phyloP scores from a whole-genome alignment of 345 rosid genomes.

The Sapria himalayana region DNA sequence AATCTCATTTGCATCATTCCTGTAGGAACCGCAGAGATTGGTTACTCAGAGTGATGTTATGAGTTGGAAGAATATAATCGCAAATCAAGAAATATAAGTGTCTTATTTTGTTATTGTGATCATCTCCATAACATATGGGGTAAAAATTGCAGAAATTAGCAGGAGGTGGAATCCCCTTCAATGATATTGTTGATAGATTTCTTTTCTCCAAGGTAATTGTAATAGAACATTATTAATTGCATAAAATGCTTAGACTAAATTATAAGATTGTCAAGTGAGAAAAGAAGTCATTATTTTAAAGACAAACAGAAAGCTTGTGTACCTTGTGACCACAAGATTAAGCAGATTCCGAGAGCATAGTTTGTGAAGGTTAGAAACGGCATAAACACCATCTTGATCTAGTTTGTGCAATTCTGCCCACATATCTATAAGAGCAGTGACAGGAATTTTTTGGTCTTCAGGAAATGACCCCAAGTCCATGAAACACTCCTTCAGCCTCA shows the following conservation, averaged over 20 bases:
- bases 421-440: too few species aligned
- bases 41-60: constrained; percentile 14
- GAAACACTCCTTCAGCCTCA: constrained; percentile 71
- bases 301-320: constrained; percentile 19
- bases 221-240: not conserved
- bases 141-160: not conserved
- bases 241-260: not conserved
- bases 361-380: constrained; percentile 29
- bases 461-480: constrained; percentile 89
- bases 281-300: too few species aligned
- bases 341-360: constrained; percentile 64
- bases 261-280: too few species aligned
- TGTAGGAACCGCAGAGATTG: not conserved
- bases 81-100: not conserved
- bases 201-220: not conserved
- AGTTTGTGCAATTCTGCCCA: constrained; percentile 45
- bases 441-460: constrained; percentile 82
- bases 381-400: constrained; percentile 40
- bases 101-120: too few species aligned
- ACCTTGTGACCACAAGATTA: constrained; percentile 49
- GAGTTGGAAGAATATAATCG: constrained; percentile 10
- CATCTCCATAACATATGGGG: not conserved
- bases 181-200: not conserved
- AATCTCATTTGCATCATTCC: constrained; percentile 22
- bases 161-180: not conserved